These are phyloP conservation scores for Mercurialis annua DNA, from an alignment of 345 rosid genomes.

Conservation along the genomic window DNA sequence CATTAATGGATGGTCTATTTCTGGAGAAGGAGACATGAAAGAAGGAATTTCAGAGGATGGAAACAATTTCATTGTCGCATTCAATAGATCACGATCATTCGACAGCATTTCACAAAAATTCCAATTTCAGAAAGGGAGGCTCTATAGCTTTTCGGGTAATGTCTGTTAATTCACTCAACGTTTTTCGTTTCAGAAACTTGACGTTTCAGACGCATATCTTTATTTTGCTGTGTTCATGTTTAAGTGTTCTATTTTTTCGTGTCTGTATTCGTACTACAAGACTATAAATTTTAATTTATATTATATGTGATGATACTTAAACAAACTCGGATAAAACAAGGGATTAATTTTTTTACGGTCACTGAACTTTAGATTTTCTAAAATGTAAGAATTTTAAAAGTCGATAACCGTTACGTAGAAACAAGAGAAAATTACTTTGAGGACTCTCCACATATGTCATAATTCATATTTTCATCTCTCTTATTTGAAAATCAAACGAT, in stretches of 20 bases:
- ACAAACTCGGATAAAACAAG: no score
- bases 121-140: constrained; percentile 41
- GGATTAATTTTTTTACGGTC: no score
- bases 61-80: constrained; percentile 30
- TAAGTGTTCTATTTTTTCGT: neutral
- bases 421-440: no score
- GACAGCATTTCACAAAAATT: constrained; percentile 42
- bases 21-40: constrained; percentile 33
- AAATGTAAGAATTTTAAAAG: no score
- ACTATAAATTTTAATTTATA: neutral
- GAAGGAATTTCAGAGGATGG: constrained; percentile 21
- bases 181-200: no score
- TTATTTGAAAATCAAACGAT: no score
- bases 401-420: no score
- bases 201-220: no score
- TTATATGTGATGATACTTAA: no score
- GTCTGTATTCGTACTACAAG: neutral
- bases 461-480: no score
- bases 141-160: constrained; percentile 47
- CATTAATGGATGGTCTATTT: constrained; percentile 32
- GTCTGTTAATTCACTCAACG: neutral
- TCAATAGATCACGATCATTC: constrained; percentile 25
- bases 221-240: neutral
- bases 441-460: no score
- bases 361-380: no score